Evolutionary conservation across 331 rosid genomes (phyloP).

Genomic region (Cydonia oblonga): DNA sequence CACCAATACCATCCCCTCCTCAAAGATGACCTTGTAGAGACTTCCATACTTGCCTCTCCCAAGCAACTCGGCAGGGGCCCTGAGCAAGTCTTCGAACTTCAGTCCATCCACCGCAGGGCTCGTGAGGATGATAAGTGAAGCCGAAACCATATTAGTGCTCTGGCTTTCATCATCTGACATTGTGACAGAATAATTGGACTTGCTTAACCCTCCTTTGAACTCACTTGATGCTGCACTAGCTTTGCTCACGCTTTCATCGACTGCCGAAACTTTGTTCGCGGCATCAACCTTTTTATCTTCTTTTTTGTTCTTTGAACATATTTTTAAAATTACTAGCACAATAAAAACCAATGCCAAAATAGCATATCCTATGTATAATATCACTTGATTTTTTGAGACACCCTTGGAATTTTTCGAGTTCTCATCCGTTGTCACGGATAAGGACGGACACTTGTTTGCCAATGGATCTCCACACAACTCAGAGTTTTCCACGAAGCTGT

Average conservation of each 20-base stretch:
- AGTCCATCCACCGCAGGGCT: slow-evolving; percentile 35
- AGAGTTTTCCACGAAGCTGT: slow-evolving; percentile 57
- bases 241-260: slow-evolving; percentile 18
- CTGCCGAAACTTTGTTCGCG: slow-evolving; percentile 9
- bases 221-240: slow-evolving; percentile 27
- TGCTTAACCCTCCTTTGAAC: slow-evolving; percentile 30
- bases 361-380: slow-evolving; percentile 58
- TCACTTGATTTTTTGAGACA: slow-evolving; percentile 23
- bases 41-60: slow-evolving; percentile 73
- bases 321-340: slow-evolving; percentile 17
- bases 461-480: slow-evolving; percentile 50
- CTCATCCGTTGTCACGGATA: not conserved
- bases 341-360: slow-evolving; percentile 28
- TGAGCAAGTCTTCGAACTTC: slow-evolving; percentile 57
- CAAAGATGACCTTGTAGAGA: slow-evolving; percentile 62
- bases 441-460: slow-evolving; percentile 27
- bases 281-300: slow-evolving; percentile 31
- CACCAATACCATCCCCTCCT: slow-evolving; percentile 42
- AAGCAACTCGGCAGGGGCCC: slow-evolving; percentile 77
- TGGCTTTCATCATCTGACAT: slow-evolving; percentile 27
- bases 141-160: slow-evolving; percentile 27
- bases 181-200: slow-evolving; percentile 29
- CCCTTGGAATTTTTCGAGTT: slow-evolving; percentile 15
- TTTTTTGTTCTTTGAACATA: slow-evolving; percentile 31
- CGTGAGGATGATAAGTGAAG: slow-evolving; percentile 49